Percentiles rank a stretch among this genome's conserved stretches.
These are phyloP conservation scores for Magnaporthiopsis incrustans DNA, from an alignment of 2,329 filamentous ascomycete genomes.

Conservation along the genomic window DNA sequence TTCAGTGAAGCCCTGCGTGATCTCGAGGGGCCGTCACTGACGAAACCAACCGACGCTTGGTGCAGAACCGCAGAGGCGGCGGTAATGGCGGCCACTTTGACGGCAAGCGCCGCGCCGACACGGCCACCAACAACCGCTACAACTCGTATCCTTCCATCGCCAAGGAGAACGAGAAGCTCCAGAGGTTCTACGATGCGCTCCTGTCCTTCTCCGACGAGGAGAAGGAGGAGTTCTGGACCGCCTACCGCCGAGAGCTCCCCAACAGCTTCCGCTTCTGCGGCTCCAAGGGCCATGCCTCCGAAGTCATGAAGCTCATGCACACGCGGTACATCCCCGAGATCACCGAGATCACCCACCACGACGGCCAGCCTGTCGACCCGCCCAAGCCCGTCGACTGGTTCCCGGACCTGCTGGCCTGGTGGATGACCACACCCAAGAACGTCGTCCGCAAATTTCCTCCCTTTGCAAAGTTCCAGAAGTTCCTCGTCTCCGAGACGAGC, in stretches of 20 bases:
- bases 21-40: neutral
- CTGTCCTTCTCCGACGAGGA: conserved; percentile 68
- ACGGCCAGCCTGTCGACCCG: conserved; percentile 74
- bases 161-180: conserved; percentile 77
- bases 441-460: conserved; percentile 88
- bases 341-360: conserved; percentile 69
- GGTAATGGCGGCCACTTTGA: conserved; percentile 19
- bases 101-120: conserved; percentile 30
- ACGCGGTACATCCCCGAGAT: conserved; percentile 88
- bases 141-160: conserved; percentile 51
- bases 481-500: conserved; percentile 92
- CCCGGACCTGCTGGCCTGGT: conserved; percentile 90
- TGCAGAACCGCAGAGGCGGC: conserved; percentile 24
- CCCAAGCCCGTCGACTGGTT: conserved; percentile 85
- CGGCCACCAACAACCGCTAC: conserved; percentile 29
- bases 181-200: conserved; percentile 77
- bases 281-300: conserved; percentile 88
- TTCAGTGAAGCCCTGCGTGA: neutral
- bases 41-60: neutral
- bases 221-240: conserved; percentile 73
- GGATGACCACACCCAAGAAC: conserved; percentile 96
- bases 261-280: conserved; percentile 98
- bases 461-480: conserved; percentile 94
- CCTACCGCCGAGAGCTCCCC: conserved; percentile 75
- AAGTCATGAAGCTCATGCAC: conserved; percentile 82